phyloP scores from a whole-genome alignment of 2,329 filamentous ascomycete species.

The Ceratocystis colombiana region DNA sequence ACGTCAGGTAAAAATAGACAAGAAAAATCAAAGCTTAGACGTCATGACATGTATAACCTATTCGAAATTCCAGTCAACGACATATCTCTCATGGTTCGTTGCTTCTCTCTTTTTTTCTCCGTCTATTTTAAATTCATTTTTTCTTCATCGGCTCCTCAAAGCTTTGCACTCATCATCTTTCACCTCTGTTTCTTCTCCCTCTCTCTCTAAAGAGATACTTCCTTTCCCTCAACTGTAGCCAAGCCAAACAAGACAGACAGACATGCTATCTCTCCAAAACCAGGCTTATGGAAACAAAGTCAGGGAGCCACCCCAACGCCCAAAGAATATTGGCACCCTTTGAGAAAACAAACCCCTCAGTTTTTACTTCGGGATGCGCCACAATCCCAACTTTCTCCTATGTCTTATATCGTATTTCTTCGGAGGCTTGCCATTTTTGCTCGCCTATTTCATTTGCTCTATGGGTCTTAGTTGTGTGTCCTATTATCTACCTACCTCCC shows the following conservation, averaged over 20 bases:
- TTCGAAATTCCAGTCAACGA: background rate
- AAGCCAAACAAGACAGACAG: background rate
- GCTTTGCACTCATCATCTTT: background rate
- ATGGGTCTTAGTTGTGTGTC: background rate
- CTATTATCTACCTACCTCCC: background rate
- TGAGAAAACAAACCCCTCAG: background rate
- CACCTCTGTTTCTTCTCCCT: background rate
- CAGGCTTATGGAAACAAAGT: background rate
- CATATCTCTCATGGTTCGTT: background rate
- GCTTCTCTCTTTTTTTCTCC: background rate
- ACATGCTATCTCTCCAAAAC: background rate
- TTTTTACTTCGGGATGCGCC: background rate
- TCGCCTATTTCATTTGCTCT: background rate
- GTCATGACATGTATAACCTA: background rate
- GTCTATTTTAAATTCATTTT: background rate
- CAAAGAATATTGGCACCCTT: background rate
- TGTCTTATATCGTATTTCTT: background rate
- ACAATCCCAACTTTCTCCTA: background rate
- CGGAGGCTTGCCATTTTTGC: no score
- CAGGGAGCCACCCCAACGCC: background rate
- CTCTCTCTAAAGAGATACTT: background rate
- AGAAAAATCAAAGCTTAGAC: slow-evolving; percentile 3
- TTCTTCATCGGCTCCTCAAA: background rate
- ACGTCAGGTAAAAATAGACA: background rate
- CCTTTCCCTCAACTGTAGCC: background rate